Evolutionary conservation across 148 eudicot species (phyloP), one percentile per base, ranked within the genome.

Genomic region (Rhododendron kiyosumense): DNA sequence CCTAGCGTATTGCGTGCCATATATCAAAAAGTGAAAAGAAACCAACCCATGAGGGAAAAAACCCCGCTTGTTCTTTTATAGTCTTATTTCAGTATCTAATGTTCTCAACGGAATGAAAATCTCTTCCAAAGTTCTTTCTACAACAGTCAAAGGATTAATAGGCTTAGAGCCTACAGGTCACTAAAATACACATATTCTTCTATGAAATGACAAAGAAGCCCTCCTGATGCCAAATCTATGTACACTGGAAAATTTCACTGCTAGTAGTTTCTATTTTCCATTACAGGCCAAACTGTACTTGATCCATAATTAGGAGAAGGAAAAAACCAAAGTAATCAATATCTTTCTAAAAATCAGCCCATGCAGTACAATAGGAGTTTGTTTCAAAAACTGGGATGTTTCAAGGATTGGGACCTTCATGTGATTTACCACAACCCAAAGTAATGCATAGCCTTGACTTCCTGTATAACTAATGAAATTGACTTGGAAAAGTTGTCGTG

Each of bases 261-360:
- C n/a, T 48, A 26, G 28, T 63, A 71, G 57, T 46, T 84, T 71
- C 85, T 41, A 71, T 41, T 69, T 84, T 30, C 85, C 52, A 84
- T 48, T 8, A 46, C 51, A 69, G 20, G 54, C 5, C 38, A 32
- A 32, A 46, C 57, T 71, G 34, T 24, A 45, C 71, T n/a, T 61
- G 11, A 71, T 32, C 34, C 34, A 32, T 71, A 26, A 41, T 59
- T 81, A 48, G 36, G 14, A 26, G 59, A 5, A 81, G 43, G 84
- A 13, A 82, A 46, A 46, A 43, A 43, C 77, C 1, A 7, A 82
- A 57, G 63, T 26, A 57, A 86, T 43, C 22, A 65, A 48, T 45
- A 36, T 67, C 24, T 48, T 73, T 63, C 30, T 2, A n/a, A 46
- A 46, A 71, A 69, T 63, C 48, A 36, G 71, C 79, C 76, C 15